A percentile compares a stretch with the other conserved stretches of the same genome.
Evolutionary conservation across 176 grass and related monocot genomes (phyloP).

Genomic region (Zoysia japonica): DNA sequence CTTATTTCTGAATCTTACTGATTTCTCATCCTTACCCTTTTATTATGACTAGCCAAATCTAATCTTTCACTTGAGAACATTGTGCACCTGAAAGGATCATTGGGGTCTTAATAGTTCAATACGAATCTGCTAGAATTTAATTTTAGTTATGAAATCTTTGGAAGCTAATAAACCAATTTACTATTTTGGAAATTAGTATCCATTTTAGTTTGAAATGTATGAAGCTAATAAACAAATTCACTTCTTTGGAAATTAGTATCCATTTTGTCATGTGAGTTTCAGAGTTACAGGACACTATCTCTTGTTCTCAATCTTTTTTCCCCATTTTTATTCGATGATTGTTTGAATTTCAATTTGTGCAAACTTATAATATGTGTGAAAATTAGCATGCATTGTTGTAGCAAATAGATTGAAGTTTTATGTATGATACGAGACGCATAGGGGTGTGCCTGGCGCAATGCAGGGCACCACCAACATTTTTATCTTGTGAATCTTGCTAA

Average conservation of each 20-base stretch:
- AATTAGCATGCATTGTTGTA: not conserved
- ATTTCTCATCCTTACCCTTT: too few relatives aligned
- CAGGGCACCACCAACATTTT: not conserved
- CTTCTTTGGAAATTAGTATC: too few relatives aligned
- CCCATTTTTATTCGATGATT: too few relatives aligned
- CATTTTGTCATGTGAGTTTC: too few relatives aligned
- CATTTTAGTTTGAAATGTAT: not conserved
- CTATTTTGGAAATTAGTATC: not conserved
- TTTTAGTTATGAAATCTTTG: not conserved
- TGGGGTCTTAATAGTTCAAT: not conserved
- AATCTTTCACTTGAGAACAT: not conserved
- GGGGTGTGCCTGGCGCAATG: too few relatives aligned
- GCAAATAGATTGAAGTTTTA: not conserved
- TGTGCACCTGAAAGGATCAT: not conserved
- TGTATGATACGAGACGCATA: not conserved
- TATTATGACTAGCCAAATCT: too few relatives aligned
- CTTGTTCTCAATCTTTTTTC: not conserved
- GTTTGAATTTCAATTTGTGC: too few relatives aligned
- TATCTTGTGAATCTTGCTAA: not conserved
- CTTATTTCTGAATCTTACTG: too few relatives aligned
- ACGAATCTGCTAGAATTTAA: not conserved
- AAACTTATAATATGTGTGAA: too few relatives aligned
- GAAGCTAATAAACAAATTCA: too few relatives aligned
- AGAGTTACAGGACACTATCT: too few relatives aligned
- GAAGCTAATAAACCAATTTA: not conserved